Percentiles rank a stretch among this genome's conserved stretches.
Evolutionary conservation across 2,329 filamentous ascomycete genomes (phyloP).

Genomic region (Trichoderma sp.): DNA sequence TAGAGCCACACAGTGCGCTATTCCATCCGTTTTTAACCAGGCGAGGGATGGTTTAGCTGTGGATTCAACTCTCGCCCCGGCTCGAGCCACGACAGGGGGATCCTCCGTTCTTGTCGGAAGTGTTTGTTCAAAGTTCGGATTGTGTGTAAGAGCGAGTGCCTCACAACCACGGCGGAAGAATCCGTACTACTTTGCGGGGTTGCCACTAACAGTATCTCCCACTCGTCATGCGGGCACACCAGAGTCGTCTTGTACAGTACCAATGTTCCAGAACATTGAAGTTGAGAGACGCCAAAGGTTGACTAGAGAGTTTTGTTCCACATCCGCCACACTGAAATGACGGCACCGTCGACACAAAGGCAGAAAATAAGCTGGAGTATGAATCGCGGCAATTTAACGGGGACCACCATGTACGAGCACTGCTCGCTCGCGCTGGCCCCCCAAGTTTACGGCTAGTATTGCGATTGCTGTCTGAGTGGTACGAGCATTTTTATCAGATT

Average conservation of each 20-base stretch:
- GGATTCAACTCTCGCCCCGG: not conserved
- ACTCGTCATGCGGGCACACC: conserved; percentile 10
- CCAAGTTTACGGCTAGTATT: not conserved
- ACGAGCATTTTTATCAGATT: not conserved
- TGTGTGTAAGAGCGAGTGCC: not conserved
- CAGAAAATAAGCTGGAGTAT: not conserved
- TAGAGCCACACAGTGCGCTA: conserved; percentile 16
- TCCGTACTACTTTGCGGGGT: conserved; percentile 14
- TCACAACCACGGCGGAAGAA: not conserved
- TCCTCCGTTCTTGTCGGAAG: not conserved
- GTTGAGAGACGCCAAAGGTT: not conserved
- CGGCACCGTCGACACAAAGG: not conserved
- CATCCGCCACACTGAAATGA: not conserved
- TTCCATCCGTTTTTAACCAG: conserved; percentile 9
- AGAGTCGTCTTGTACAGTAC: not conserved
- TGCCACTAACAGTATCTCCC: not conserved
- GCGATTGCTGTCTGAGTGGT: not conserved
- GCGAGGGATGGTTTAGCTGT: conserved; percentile 4
- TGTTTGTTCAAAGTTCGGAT: not conserved
- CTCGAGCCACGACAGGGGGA: not conserved
- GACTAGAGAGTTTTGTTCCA: not conserved
- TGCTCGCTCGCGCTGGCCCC: not conserved
- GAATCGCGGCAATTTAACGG: not conserved
- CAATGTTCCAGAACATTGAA: conserved; percentile 9
- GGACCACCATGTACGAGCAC: not conserved